Conservation (phyloP, 352 stramenopile genomes). For the Phytophthora uliginosa region DNA sequence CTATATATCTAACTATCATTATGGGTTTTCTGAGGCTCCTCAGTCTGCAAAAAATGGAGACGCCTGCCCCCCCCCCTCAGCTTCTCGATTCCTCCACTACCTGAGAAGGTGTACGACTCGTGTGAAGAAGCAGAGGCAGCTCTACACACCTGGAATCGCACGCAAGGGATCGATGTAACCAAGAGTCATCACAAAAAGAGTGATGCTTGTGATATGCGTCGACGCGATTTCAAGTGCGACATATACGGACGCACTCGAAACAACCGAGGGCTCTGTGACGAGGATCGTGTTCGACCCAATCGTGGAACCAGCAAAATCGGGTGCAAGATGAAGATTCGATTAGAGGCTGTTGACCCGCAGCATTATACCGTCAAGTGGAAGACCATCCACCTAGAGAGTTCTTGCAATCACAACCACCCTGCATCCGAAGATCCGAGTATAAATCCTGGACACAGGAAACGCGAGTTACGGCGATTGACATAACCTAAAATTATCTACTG, state of each 20-base stretch:
- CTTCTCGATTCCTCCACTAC: neutral
- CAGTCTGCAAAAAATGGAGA: too few relatives aligned
- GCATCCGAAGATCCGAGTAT: neutral
- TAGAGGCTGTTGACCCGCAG: neutral
- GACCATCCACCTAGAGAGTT: neutral
- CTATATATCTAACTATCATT: too few relatives aligned
- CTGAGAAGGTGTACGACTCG: neutral
- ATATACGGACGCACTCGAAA: neutral
- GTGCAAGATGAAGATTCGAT: neutral
- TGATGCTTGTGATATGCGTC: neutral
- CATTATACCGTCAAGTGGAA: neutral
- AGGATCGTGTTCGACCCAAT: neutral
- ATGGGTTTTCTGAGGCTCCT: too few relatives aligned
- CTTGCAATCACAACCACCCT: neutral
- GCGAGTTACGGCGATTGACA: neutral
- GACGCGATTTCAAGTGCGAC: neutral
- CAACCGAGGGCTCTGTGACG: neutral
- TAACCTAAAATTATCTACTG: neutral
- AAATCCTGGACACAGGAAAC: neutral
- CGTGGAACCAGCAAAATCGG: neutral
- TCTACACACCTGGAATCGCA: neutral
- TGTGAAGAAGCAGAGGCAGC: neutral
- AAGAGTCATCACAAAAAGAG: neutral
- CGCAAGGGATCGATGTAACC: neutral
- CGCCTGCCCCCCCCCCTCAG: too few relatives aligned